A percentile compares a stretch with the other conserved stretches of the same genome.
Evolutionary conservation across 2,329 filamentous ascomycete genomes (phyloP).

Genomic region (Pyrenophora teres): DNA sequence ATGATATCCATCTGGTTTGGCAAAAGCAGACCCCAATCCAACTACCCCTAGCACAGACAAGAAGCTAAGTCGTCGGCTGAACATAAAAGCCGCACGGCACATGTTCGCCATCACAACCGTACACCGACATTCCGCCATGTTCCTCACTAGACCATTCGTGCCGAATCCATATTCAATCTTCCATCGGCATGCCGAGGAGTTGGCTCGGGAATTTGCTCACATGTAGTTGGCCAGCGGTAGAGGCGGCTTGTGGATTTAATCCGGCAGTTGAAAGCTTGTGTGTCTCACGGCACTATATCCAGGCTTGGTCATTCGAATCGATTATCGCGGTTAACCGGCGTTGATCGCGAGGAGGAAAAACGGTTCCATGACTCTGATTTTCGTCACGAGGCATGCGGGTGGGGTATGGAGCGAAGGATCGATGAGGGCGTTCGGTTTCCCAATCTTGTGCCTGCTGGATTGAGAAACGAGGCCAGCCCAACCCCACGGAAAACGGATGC

Average conservation of each 20-base stretch:
- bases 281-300: conserved; percentile 3
- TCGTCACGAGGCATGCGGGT: too few relatives aligned
- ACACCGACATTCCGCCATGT: conserved; percentile 30
- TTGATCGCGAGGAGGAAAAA: too few relatives aligned
- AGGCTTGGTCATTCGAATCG: background rate
- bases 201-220: background rate
- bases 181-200: conserved; percentile 29
- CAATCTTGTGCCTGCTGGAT: too few relatives aligned
- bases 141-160: conserved; percentile 12
- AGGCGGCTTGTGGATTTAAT: conserved; percentile 18
- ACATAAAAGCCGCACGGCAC: conserved; percentile 10
- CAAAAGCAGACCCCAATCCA: background rate
- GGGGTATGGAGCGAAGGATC: too few relatives aligned
- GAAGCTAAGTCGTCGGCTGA: conserved; percentile 9
- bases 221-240: conserved; percentile 16
- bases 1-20: background rate
- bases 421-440: too few relatives aligned
- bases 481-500: too few relatives aligned
- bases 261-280: conserved; percentile 8
- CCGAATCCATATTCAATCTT: conserved; percentile 5
- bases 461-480: too few relatives aligned
- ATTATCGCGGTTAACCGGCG: conserved; percentile 3
- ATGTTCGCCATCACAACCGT: conserved; percentile 6
- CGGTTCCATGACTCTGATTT: too few relatives aligned
- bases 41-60: background rate